Conservation (phyloP, 805 yeast genomes). For the Yarrowia sp. region DNA sequence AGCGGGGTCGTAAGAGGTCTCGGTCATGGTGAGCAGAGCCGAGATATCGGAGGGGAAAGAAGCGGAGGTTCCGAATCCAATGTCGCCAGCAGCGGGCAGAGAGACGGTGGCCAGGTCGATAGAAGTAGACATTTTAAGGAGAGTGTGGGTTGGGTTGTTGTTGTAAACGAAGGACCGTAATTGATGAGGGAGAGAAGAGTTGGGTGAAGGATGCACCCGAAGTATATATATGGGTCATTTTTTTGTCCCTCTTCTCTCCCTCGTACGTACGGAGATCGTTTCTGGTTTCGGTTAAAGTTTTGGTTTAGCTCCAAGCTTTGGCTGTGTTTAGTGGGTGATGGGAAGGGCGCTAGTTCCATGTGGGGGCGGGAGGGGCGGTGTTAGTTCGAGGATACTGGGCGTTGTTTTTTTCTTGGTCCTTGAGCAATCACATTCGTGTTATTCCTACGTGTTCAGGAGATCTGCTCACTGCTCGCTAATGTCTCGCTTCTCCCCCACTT, state of each 20-base stretch:
- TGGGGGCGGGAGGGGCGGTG: neutral
- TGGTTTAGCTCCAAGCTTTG: neutral
- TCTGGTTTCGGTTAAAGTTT: slow-evolving; percentile 15
- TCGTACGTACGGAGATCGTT: slow-evolving; percentile 2
- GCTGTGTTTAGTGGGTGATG: neutral
- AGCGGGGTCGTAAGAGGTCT: slow-evolving; percentile 4
- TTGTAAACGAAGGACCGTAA: neutral
- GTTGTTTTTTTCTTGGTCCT: neutral
- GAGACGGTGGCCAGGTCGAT: slow-evolving; percentile 7
- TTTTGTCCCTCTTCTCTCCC: neutral
- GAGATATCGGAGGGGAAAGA: slow-evolving; percentile 11
- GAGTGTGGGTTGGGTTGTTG: neutral
- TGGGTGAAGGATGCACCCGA: neutral
- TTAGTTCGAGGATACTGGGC: neutral
- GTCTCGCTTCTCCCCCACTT: neutral
- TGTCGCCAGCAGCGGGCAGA: slow-evolving; percentile 13
- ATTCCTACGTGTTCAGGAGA: no score
- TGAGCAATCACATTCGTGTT: no score
- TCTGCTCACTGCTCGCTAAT: no score
- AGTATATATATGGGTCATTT: neutral
- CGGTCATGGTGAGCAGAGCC: slow-evolving; percentile 13
- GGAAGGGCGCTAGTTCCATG: neutral
- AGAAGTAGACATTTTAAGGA: neutral
- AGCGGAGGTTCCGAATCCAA: slow-evolving; percentile 16
- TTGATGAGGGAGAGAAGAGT: neutral